Evolutionary conservation across 805 yeast genomes (phyloP).

Genomic region (Blastobotrys mokoenaii): DNA sequence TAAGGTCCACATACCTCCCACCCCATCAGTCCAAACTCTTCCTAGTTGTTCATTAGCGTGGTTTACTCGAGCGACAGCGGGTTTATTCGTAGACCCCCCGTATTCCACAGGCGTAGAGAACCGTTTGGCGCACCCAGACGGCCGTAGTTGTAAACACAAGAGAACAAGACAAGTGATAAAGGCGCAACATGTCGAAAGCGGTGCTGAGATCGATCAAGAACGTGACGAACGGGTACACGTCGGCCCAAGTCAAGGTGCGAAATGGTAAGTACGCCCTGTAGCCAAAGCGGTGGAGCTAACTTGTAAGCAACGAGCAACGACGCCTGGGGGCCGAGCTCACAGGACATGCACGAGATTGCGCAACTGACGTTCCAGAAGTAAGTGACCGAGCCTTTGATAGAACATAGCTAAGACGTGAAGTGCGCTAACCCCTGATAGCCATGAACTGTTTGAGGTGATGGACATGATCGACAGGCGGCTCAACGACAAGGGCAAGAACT

Average conservation of each 20-base stretch:
- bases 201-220: slow-evolving; percentile 80
- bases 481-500: slow-evolving; percentile 93
- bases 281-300: background rate
- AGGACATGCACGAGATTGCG: slow-evolving; percentile 78
- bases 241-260: slow-evolving; percentile 80
- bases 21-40: too few relatives aligned
- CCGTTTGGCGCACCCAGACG: background rate
- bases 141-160: background rate
- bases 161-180: background rate
- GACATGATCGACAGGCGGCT: slow-evolving; percentile 87
- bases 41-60: too few relatives aligned
- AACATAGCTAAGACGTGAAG: background rate
- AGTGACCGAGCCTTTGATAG: slow-evolving; percentile 11
- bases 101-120: too few relatives aligned
- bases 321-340: slow-evolving; percentile 70
- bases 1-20: too few relatives aligned
- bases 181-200: slow-evolving; percentile 54
- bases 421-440: slow-evolving; percentile 25
- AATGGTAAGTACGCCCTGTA: slow-evolving; percentile 43
- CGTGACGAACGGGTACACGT: slow-evolving; percentile 80
- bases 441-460: slow-evolving; percentile 81
- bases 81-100: too few relatives aligned
- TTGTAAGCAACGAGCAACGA: slow-evolving; percentile 73
- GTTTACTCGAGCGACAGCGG: too few relatives aligned
- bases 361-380: slow-evolving; percentile 54